phyloP scores from a whole-genome alignment of 23 red algal species.

The Gracilaria domingensis region DNA sequence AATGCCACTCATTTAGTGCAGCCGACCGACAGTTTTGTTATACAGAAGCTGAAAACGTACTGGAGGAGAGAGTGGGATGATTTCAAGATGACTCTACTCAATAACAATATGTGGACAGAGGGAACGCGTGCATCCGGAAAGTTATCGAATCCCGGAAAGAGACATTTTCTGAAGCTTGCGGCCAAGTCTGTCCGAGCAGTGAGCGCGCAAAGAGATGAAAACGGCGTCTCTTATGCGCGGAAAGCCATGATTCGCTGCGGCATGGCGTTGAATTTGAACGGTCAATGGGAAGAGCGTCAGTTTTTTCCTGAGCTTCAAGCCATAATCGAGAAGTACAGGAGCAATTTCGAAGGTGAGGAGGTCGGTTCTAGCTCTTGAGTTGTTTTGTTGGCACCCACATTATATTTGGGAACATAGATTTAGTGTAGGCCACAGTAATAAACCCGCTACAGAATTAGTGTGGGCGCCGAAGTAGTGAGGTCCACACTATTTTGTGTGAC shows the following conservation, averaged over 20 bases:
- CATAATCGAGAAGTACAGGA: background rate
- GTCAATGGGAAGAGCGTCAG: too few relatives aligned
- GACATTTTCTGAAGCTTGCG: background rate
- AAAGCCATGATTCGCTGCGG: background rate
- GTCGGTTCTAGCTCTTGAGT: background rate
- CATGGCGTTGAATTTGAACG: background rate
- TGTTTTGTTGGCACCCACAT: background rate
- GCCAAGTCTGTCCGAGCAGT: background rate
- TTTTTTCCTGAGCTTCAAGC: background rate
- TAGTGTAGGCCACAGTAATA: conserved; percentile 15
- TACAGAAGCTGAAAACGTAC: background rate
- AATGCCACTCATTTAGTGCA: background rate
- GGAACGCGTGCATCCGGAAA: background rate
- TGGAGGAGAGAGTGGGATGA: background rate
- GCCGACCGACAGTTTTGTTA: background rate
- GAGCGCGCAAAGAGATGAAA: background rate
- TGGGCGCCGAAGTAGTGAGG: background rate
- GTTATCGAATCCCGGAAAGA: background rate
- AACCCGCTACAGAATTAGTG: conserved; percentile 6
- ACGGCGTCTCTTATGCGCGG: background rate
- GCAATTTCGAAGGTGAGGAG: background rate
- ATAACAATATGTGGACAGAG: background rate
- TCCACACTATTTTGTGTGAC: too few relatives aligned
- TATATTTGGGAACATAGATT: background rate
- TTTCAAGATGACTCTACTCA: background rate